Base-by-base conservation (phyloP, 2,329 filamentous ascomycete genomes). In the Penicillium thymicola region DNA sequence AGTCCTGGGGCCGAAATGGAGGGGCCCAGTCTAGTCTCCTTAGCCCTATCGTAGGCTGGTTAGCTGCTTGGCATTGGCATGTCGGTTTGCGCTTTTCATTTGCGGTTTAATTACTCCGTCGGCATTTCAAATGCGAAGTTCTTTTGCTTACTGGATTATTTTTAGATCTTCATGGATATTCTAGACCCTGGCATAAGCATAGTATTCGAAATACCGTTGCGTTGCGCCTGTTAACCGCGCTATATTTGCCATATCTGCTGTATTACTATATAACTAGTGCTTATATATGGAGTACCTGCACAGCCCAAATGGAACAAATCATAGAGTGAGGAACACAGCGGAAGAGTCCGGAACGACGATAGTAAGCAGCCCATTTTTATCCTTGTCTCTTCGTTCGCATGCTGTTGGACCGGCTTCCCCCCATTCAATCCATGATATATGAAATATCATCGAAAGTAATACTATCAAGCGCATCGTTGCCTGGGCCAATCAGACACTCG, bases 361-460 rank as follows among this genome's bases (percentile, higher is more conserved):
- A n/a, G 25, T 36, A 13, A 61, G 27, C 28, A 34, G 23, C 2
- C 41, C 40, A 21, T 46, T 37, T 2, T n/a, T 14, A 55, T 41
- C 21, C 38, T 25, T 9, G 48, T 37, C n/a, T 18, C 45, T 23
- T 60, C 37, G 16, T 40, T 28, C 13, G 9, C 9, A 36, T 64
- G 51, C 16, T 57, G 52, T 28, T 21, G 47, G 14, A 59, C 59
- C 2, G 57, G 44, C 8, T 43, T 58, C 10, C 61, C 61, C 30
- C 53, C 21, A 36, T 45, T 36, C 3, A 70, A 55, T 51, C 60
- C 57, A 36, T 56, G 61, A 14, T 58, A 52, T 67, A 62, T 10
- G 60, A 62, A 45, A 61, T 21, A n/a, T 56, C 54, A 4, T n/a
- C n/a, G n/a, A 60, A 64, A 1, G 56, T 62, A 4, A 58, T 30